Evolutionary conservation across 192 early-diverging fungal genomes (phyloP).

Genomic region (Funneliformis geosporum): DNA sequence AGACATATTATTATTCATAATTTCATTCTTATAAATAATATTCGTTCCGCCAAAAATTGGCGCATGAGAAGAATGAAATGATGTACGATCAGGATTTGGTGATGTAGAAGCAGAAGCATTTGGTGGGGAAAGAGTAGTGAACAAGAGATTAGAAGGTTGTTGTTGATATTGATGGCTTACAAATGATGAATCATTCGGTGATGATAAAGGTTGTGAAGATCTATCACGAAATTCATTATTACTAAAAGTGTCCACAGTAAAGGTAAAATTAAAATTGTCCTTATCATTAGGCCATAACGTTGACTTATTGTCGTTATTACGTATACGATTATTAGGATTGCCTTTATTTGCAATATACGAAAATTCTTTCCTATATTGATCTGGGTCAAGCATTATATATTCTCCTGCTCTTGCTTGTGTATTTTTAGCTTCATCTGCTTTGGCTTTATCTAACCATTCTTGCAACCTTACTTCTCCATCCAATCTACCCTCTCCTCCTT

Average conservation of each 20-base stretch:
- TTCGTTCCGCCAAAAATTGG: background rate
- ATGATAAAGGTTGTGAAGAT: background rate
- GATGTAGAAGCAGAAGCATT: background rate
- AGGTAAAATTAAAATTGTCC: constrained; percentile 23
- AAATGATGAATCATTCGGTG: background rate
- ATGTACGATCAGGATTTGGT: background rate
- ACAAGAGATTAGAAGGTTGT: background rate
- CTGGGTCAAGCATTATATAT: background rate
- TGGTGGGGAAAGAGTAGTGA: background rate
- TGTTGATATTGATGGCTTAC: background rate
- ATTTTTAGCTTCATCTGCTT: constrained; percentile 23
- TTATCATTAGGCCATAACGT: background rate
- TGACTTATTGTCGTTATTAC: background rate
- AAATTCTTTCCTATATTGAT: constrained; percentile 11
- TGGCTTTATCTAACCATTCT: constrained; percentile 3
- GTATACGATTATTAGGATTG: background rate
- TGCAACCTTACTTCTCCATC: constrained; percentile 28
- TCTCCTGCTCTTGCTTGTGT: background rate
- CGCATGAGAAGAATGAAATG: background rate
- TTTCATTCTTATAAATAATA: background rate
- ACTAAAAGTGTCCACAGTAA: background rate
- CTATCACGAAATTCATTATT: background rate
- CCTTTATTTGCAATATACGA: background rate
- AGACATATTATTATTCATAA: background rate
- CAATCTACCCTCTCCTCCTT: constrained; percentile 18